A percentile compares a stretch with the other conserved stretches of the same genome.
Conservation (phyloP, 345 rosid genomes). For the Euphorbia peplus region DNA sequence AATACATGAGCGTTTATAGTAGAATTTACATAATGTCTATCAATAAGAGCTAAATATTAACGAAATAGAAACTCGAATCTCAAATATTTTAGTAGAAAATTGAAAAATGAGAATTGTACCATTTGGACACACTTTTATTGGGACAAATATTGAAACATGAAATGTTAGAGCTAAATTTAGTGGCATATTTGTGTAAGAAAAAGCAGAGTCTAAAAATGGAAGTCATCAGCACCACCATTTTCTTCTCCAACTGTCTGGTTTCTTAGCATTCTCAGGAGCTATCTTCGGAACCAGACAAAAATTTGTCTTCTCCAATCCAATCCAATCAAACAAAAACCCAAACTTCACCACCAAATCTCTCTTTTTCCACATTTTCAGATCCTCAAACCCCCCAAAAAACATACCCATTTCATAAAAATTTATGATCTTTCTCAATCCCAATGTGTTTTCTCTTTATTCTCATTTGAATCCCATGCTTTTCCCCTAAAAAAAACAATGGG, state of each 20-base stretch:
- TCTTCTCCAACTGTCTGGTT: slow-evolving; percentile 69
- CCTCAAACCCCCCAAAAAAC: too few species aligned
- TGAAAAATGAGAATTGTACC: too few species aligned
- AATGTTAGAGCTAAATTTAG: slow-evolving; percentile 1
- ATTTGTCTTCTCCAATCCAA: slow-evolving; percentile 11
- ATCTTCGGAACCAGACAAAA: slow-evolving; percentile 46
- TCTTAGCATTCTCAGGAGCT: slow-evolving; percentile 55
- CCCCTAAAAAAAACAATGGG: slow-evolving; percentile 13
- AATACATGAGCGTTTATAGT: too few species aligned
- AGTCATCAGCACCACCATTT: slow-evolving; percentile 16
- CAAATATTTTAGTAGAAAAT: too few species aligned
- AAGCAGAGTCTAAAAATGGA: slow-evolving; percentile 36
- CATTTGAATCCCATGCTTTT: slow-evolving; percentile 10
- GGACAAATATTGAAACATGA: neutral
- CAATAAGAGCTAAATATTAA: too few species aligned
- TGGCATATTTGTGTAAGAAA: neutral
- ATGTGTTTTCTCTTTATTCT: slow-evolving; percentile 7
- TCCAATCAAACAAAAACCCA: slow-evolving; percentile 19
- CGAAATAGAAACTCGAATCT: too few species aligned
- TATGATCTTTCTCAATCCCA: too few species aligned
- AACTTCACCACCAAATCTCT: slow-evolving; percentile 10
- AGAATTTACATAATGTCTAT: too few species aligned
- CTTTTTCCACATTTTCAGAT: too few species aligned
- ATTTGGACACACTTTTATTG: too few species aligned
- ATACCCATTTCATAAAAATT: too few species aligned